Percentiles rank a stretch among this genome's conserved stretches.
phyloP scores from a whole-genome alignment of 1,284 basidiomycete species.

The Ustilago lituana region DNA sequence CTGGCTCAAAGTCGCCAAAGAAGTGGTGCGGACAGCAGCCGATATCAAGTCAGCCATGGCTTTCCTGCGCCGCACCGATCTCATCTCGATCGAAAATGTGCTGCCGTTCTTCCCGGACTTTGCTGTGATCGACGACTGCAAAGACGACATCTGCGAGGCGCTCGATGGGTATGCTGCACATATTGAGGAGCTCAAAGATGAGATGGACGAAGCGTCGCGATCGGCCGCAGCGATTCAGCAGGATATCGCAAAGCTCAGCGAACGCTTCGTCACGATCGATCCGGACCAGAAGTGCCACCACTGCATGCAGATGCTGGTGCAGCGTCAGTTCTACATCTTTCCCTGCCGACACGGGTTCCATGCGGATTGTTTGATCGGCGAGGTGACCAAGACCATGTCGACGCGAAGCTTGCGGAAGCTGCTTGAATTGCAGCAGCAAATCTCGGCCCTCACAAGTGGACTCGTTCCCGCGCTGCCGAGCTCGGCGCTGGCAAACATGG shows the following conservation, averaged over 20 bases:
- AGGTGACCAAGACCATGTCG: slow-evolving; percentile 61
- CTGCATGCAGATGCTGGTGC: slow-evolving; percentile 80
- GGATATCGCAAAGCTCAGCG: slow-evolving; percentile 84
- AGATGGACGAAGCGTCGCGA: slow-evolving; percentile 94
- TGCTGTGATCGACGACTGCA: slow-evolving; percentile 99
- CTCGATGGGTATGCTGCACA: slow-evolving; percentile 92
- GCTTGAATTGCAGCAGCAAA: slow-evolving; percentile 59
- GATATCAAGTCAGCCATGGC: slow-evolving; percentile 99
- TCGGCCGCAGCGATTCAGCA: slow-evolving; percentile 92
- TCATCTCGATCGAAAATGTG: slow-evolving; percentile 98
- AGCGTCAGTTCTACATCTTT: slow-evolving; percentile 96
- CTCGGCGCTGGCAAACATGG: slow-evolving; percentile 29
- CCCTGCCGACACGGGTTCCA: slow-evolving; percentile 88
- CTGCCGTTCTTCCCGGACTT: slow-evolving; percentile 99
- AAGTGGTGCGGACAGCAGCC: slow-evolving; percentile 95
- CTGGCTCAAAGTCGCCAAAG: slow-evolving; percentile 96
- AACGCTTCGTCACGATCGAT: slow-evolving; percentile 93
- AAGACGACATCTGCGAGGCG: slow-evolving; percentile 95
- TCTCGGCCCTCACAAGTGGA: slow-evolving; percentile 37
- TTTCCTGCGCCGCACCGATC: slow-evolving; percentile 90
- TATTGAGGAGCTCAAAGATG: slow-evolving; percentile 87
- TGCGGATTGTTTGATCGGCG: slow-evolving; percentile 65
- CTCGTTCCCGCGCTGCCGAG: slow-evolving; percentile 40
- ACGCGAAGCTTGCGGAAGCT: slow-evolving; percentile 58
- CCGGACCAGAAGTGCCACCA: slow-evolving; percentile 84